These are phyloP conservation scores for Inga leiocalycina DNA, from an alignment of 306 rosid genomes.

Conservation along the genomic window DNA sequence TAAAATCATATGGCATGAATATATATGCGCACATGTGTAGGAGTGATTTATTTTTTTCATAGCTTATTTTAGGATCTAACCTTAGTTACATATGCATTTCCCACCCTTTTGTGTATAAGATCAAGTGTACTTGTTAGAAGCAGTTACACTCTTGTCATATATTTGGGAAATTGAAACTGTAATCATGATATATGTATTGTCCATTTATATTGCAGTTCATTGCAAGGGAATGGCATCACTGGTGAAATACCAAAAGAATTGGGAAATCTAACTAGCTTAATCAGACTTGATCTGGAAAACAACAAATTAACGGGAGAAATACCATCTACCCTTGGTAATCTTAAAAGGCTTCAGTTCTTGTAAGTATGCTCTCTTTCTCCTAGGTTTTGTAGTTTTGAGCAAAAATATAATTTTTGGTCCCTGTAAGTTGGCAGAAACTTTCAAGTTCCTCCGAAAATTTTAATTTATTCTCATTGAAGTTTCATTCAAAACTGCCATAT, in stretches of 20 bases:
- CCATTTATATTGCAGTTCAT: constrained; percentile 56
- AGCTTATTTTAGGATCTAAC: constrained; percentile 1
- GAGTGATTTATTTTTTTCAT: constrained; percentile 4
- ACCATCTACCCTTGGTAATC: constrained; percentile 84
- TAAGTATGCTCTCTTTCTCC: constrained; percentile 52
- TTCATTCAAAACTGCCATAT: background rate
- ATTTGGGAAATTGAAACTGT: background rate
- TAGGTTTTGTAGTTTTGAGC: constrained; percentile 8
- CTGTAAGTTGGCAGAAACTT: background rate
- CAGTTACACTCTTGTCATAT: background rate
- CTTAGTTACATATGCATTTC: background rate
- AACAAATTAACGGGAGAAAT: constrained; percentile 80
- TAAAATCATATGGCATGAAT: constrained; percentile 1
- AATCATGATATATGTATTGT: constrained; percentile 20
- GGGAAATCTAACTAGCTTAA: constrained; percentile 73
- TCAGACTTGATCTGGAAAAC: constrained; percentile 75
- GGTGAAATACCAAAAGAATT: constrained; percentile 81
- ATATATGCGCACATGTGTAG: background rate
- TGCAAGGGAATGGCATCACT: constrained; percentile 83
- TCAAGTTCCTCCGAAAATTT: background rate
- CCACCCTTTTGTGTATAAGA: background rate
- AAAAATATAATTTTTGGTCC: background rate
- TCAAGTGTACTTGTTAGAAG: background rate
- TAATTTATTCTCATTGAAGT: background rate
- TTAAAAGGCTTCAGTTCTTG: constrained; percentile 80